Evolutionary conservation across 257 asterid genomes (phyloP).

Genomic region (Thymus quinquecostatus): DNA sequence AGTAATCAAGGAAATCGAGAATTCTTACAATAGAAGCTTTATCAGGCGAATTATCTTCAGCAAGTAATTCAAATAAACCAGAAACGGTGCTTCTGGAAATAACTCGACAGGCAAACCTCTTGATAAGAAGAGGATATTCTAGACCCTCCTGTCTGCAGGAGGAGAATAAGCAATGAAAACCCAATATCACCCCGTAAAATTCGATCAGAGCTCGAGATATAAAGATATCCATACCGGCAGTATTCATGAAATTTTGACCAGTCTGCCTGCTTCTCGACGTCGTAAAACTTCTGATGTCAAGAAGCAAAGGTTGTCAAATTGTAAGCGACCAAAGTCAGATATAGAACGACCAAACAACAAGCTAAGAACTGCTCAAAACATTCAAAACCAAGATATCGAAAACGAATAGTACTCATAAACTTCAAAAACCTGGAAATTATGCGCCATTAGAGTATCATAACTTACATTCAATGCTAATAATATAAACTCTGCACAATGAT

Average conservation of each 20-base stretch:
- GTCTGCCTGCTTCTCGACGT: slow-evolving; percentile 73
- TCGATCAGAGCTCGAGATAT: slow-evolving; percentile 5
- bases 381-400: not conserved
- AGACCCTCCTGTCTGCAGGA: slow-evolving; percentile 69
- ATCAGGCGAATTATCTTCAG: slow-evolving; percentile 56
- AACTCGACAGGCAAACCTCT: slow-evolving; percentile 75
- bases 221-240: slow-evolving; percentile 65
- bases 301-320: slow-evolving; percentile 20
- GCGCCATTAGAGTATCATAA: not conserved
- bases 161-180: slow-evolving; percentile 23
- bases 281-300: slow-evolving; percentile 51
- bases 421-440: not conserved
- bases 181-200: not conserved
- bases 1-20: slow-evolving; percentile 3
- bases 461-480: not conserved
- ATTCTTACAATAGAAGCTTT: slow-evolving; percentile 56
- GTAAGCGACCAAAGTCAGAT: slow-evolving; percentile 13
- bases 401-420: not conserved
- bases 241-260: slow-evolving; percentile 76
- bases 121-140: slow-evolving; percentile 77
- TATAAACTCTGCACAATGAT: not conserved
- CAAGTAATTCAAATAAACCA: slow-evolving; percentile 66
- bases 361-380: slow-evolving; percentile 14
- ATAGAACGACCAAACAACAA: slow-evolving; percentile 17
- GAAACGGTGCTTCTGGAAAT: slow-evolving; percentile 56